phyloP scores from a whole-genome alignment of 106 monocot species.

The Ottelia alismoides region DNA sequence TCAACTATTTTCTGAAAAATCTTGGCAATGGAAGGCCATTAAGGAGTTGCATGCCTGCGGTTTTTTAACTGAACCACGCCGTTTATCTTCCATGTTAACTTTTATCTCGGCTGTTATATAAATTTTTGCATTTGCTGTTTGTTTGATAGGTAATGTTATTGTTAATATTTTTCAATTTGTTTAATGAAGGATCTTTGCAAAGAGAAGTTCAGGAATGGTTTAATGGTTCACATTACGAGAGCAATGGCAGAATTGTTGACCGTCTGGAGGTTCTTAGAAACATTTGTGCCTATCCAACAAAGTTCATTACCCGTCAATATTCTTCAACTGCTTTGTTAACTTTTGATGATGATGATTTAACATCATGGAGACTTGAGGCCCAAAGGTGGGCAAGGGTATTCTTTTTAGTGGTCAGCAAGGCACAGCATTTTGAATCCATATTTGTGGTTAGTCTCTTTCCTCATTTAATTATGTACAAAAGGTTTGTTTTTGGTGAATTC shows the following conservation, averaged over 20 bases:
- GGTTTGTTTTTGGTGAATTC: too few species aligned
- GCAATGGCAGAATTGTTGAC: too few species aligned
- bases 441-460: too few species aligned
- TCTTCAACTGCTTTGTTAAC: slow-evolving; percentile 6
- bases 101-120: too few species aligned
- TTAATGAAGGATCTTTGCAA: slow-evolving; percentile 46
- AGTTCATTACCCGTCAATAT: slow-evolving; percentile 27
- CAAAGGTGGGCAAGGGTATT: slow-evolving; percentile 69
- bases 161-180: not conserved
- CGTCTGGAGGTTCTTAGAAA: slow-evolving; percentile 25
- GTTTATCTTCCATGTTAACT: too few species aligned
- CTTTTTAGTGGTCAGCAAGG: slow-evolving; percentile 37
- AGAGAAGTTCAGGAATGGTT: slow-evolving; percentile 52
- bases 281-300: slow-evolving; percentile 38
- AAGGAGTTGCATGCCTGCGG: too few species aligned
- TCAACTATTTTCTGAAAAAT: too few species aligned
- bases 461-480: too few species aligned
- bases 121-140: too few species aligned
- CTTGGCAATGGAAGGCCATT: too few species aligned
- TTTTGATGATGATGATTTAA: slow-evolving; percentile 85
- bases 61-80: too few species aligned
- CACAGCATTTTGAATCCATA: slow-evolving; percentile 37
- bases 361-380: slow-evolving; percentile 54
- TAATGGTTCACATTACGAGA: too few species aligned
- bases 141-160: not conserved